Evolutionary conservation across 306 rosid genomes (phyloP).

Genomic region (Lithocarpus polystachyus): DNA sequence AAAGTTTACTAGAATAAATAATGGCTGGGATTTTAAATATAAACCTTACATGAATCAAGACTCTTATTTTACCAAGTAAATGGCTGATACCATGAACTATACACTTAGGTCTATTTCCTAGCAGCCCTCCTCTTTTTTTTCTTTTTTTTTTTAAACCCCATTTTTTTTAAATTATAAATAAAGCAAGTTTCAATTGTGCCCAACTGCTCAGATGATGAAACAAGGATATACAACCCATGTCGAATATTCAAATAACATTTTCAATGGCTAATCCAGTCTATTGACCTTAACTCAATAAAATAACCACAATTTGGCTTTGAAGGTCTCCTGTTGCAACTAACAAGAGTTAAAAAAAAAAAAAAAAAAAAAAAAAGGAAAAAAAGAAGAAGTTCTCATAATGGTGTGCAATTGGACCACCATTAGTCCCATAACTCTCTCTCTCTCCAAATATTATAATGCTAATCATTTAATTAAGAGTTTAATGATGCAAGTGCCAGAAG

Average conservation of each 20-base stretch:
- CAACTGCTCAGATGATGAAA: background rate
- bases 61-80: background rate
- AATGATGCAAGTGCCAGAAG: conserved; percentile 15
- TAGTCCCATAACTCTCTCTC: background rate
- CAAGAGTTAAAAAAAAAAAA: background rate
- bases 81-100: background rate
- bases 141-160: background rate
- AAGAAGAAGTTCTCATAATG: conserved; percentile 2
- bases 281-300: conserved; percentile 26
- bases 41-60: background rate
- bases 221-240: background rate
- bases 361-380: background rate
- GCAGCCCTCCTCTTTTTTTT: background rate
- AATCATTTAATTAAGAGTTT: background rate
- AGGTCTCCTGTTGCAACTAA: conserved; percentile 19
- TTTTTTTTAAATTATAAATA: background rate
- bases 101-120: background rate
- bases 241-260: conserved; percentile 8
- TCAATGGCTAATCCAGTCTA: conserved; percentile 26
- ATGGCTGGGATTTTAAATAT: background rate
- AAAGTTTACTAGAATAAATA: background rate
- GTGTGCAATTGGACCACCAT: conserved; percentile 24
- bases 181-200: background rate
- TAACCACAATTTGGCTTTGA: conserved; percentile 16
- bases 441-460: background rate